Percentiles rank a stretch among this genome's conserved stretches.
phyloP scores from a whole-genome alignment of 768 basidiomycete species.

The Lentinula lateritia region DNA sequence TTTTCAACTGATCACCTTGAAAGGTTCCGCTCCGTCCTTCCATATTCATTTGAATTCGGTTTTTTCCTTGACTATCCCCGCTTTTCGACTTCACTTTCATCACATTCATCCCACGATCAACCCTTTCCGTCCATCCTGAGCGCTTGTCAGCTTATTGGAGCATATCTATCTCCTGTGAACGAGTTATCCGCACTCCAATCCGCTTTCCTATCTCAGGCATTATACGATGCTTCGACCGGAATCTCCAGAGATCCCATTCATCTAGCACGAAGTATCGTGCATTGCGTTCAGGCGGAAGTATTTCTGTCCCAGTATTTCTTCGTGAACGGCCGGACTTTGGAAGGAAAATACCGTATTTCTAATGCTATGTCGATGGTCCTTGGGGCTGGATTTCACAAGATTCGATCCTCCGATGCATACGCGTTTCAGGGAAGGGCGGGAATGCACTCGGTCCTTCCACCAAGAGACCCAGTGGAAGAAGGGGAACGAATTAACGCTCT shows the following conservation, averaged over 20 bases:
- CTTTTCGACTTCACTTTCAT: slow-evolving; percentile 24
- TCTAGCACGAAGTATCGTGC: slow-evolving; percentile 21
- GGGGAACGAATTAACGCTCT: slow-evolving; percentile 31
- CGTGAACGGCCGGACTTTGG: slow-evolving; percentile 32
- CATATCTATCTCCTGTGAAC: slow-evolving; percentile 13
- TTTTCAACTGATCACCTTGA: not conserved
- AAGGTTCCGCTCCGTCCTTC: slow-evolving; percentile 14
- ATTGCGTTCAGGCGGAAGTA: slow-evolving; percentile 34
- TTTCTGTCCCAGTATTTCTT: slow-evolving; percentile 42
- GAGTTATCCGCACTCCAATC: slow-evolving; percentile 10
- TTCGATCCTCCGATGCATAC: slow-evolving; percentile 12
- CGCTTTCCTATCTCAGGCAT: slow-evolving; percentile 13
- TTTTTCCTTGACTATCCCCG: slow-evolving; percentile 41
- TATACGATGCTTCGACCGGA: slow-evolving; percentile 9
- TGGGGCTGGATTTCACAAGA: slow-evolving; percentile 24
- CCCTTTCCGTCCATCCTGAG: slow-evolving; percentile 12
- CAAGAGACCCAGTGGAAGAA: slow-evolving; percentile 25
- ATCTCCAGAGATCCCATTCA: slow-evolving; percentile 18
- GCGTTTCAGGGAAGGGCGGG: slow-evolving; percentile 7
- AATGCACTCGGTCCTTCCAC: slow-evolving; percentile 19
- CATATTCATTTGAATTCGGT: slow-evolving; percentile 28
- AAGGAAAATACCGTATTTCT: slow-evolving; percentile 37
- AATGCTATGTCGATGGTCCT: slow-evolving; percentile 30
- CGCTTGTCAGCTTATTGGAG: slow-evolving; percentile 13
- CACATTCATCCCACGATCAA: slow-evolving; percentile 15